Base-by-base conservation (phyloP, 2,329 filamentous ascomycete species). In the Pezicula radicicola region DNA sequence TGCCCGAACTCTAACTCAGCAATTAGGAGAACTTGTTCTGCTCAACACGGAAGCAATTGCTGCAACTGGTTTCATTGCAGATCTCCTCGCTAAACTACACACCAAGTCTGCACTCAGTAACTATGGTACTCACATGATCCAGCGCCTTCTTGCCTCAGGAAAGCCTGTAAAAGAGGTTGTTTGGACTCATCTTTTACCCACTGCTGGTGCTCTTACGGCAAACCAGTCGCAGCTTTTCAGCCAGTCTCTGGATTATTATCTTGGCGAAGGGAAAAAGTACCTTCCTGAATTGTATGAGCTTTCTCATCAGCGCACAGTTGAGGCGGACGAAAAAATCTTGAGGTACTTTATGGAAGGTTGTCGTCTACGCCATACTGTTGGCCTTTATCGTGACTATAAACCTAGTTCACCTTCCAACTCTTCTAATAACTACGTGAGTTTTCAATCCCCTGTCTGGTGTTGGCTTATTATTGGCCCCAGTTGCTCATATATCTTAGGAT, bases 211-310 rank as follows among this genome's bases (percentile, higher is more conserved):
- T 1, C 79, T 87, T 67, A 83, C 89, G 7, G 84, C 88, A 1
- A 88, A 83, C 60, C 86, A 91, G 65, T 84, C 81, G 2, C 81
- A 88, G 62, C 75, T 87, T 61, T 90, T 91, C 64, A 82, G 85
- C 1, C 85, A 89, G 70, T 77, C 87, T 2, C 74, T 91, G 16
- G 87, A 91, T 64, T 91, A 81, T 70, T 91, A 88, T 64, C 76
- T 91, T 5, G 79, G 80, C 0, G 70, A 79, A 30, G 80, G 82
- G 59, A 69, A 74, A 50, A 59, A 72, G 12, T 74, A 90, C 61
- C 68, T 88, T 1, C 72, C 79, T 0, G 80, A 84, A 41, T 76
- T 92, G 50, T 77, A 85, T 58, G 71, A 72, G 16, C 72, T 88
- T 15, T 81, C 89, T 27, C 71, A 75, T 33, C 65, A 77, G 37